Conservation (phyloP, 805 yeast species). For the Ogataea methanolica region DNA sequence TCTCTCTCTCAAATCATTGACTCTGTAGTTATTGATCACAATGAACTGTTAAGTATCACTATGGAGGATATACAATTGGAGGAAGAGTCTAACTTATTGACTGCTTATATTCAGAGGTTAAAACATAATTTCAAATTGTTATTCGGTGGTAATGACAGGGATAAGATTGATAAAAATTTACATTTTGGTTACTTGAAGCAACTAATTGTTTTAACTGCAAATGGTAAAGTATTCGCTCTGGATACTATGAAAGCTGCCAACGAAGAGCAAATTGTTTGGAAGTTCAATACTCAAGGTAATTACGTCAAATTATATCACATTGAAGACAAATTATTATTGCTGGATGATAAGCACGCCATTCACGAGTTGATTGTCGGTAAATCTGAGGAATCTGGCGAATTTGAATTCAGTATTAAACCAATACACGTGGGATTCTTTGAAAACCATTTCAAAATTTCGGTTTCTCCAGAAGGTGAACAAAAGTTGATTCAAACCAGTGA, state of each 20-base stretch:
- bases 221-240: conserved; percentile 40
- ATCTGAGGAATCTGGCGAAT: not conserved
- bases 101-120: conserved; percentile 31
- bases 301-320: conserved; percentile 4
- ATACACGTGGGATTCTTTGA: conserved; percentile 1
- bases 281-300: conserved; percentile 9
- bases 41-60: conserved; percentile 17
- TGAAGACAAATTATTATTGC: conserved; percentile 6
- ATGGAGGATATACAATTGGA: conserved; percentile 29
- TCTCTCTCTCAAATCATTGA: conserved; percentile 35
- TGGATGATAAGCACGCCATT: conserved; percentile 3
- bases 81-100: conserved; percentile 21
- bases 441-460: conserved; percentile 6
- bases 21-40: conserved; percentile 27
- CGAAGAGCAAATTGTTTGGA: conserved; percentile 33
- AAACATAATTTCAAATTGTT: conserved; percentile 23
- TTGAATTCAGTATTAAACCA: not conserved
- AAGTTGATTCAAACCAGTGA: conserved; percentile 11
- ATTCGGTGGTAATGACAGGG: conserved; percentile 10
- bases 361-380: conserved; percentile 6
- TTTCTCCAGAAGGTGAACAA: conserved; percentile 1
- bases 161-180: conserved; percentile 9
- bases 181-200: conserved; percentile 45
- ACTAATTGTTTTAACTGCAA: conserved; percentile 36
- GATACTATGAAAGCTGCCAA: conserved; percentile 31